These are phyloP conservation scores for Tulasnella sp. DNA, from an alignment of 768 basidiomycete genomes.

Conservation along the genomic window DNA sequence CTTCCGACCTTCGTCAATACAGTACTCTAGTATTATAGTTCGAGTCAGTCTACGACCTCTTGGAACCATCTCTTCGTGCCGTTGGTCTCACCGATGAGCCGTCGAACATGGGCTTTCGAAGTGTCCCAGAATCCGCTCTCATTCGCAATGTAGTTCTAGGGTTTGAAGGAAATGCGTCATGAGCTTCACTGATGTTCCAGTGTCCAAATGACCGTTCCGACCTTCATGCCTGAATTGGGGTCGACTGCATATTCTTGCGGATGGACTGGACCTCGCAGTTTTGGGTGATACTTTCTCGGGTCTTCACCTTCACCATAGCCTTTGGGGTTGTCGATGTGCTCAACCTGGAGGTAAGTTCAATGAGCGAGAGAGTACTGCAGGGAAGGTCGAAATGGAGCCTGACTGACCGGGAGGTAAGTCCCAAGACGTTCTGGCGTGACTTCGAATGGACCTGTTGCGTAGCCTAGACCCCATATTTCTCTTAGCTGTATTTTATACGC, in stretches of 20 bases:
- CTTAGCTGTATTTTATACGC: no score
- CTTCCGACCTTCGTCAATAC: slow-evolving; percentile 64
- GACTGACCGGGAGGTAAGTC: slow-evolving; percentile 62
- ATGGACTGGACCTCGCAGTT: slow-evolving; percentile 72
- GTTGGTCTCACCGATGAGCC: slow-evolving; percentile 38
- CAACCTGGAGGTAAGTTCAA: slow-evolving; percentile 37
- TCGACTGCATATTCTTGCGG: slow-evolving; percentile 80
- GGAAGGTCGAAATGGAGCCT: neutral
- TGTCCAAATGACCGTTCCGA: neutral
- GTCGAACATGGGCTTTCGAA: slow-evolving; percentile 63
- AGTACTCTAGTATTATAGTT: slow-evolving; percentile 30
- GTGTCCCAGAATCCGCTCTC: slow-evolving; percentile 75
- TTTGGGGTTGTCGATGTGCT: slow-evolving; percentile 90
- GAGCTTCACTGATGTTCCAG: neutral
- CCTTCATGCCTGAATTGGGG: slow-evolving; percentile 80
- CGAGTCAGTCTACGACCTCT: neutral
- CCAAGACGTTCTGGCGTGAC: slow-evolving; percentile 77
- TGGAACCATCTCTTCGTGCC: neutral
- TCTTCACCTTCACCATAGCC: slow-evolving; percentile 79
- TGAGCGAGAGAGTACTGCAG: neutral
- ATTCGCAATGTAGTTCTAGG: slow-evolving; percentile 74
- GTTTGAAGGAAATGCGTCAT: neutral
- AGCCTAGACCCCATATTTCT: slow-evolving; percentile 26
- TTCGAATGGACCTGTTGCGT: slow-evolving; percentile 75
- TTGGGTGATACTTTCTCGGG: slow-evolving; percentile 61